phyloP scores from a whole-genome alignment of 257 asterid genomes.

The Capsicum rhomboideum region DNA sequence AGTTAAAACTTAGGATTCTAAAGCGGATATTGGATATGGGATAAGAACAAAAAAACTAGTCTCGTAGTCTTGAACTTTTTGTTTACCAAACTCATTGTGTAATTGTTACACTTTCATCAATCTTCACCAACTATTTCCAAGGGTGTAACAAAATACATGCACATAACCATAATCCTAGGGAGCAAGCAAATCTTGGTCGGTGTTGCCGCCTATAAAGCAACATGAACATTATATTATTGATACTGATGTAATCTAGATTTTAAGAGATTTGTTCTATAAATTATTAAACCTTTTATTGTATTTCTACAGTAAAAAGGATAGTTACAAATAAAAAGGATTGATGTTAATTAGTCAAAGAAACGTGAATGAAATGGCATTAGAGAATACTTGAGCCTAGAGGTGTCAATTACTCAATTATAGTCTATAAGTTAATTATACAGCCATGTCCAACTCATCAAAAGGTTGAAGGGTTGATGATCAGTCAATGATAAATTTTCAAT shows the following conservation, averaged over 20 bases:
- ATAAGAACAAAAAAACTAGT: background rate
- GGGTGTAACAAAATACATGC: background rate
- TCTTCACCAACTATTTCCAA: background rate
- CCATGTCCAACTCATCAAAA: background rate
- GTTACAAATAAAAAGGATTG: background rate
- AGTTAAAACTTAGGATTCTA: background rate
- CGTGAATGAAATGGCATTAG: background rate
- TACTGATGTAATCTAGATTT: background rate
- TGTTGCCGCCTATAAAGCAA: background rate
- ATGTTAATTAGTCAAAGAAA: background rate
- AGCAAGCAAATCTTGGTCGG: background rate
- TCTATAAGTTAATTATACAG: background rate
- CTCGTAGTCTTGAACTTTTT: background rate
- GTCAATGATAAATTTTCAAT: background rate
- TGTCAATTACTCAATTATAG: background rate
- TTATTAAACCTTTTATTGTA: background rate
- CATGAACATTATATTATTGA: background rate
- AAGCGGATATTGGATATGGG: too few species aligned
- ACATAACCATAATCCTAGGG: background rate
- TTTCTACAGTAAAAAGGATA: too few species aligned
- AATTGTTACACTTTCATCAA: background rate
- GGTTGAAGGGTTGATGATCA: background rate
- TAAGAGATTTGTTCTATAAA: background rate
- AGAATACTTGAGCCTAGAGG: background rate
- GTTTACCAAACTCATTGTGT: background rate